Base-by-base conservation (phyloP, 2,329 filamentous ascomycete genomes). In the Penicillium capsulatum region DNA sequence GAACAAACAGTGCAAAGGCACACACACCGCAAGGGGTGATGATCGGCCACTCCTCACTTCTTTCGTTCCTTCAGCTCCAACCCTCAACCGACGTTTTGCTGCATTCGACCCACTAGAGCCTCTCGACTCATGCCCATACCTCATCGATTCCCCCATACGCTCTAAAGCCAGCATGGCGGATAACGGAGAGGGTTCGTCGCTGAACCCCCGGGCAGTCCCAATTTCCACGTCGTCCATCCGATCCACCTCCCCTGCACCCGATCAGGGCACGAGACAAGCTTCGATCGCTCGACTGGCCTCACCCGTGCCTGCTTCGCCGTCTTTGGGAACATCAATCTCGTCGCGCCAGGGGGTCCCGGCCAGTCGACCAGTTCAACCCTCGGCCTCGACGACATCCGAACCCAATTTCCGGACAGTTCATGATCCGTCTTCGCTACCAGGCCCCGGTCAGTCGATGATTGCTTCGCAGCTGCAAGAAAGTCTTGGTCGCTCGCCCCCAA, bases 371-470 rank as follows among this genome's bases (percentile, higher is more conserved):
- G 37, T 51, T 26, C 36, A 31, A 14, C 42, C 43, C 14, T 72
- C 70, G 14, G 65, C 80, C 29, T 30, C 44, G 8, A 31, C 26
- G 15, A 72, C 70, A 13, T 65, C 80, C 41, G 75, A 80, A 27
- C 83, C 86, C 26, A 57, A 66, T 17, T 74, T 94, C 26, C 73
- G 83, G 7, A 82, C 79, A 43, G 75, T 76, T 37, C 79, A 65
- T 44, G 71, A 68, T 49, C 65, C 65, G 48, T 76, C 79, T 15
- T 83, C 79, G 34, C 67, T 80, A 6, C 79, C 83, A 5, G 88
- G 87, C 1, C 89, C 88, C 5, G 88, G 88, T 16, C 79, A 89
- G 34, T 96, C 91, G 17, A 90, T 89, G 45, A 77, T 97, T 38
- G 89, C 91, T 24, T 86, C 86, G 17, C 91, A 88, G n/a, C 71